Percentiles rank a stretch among this genome's conserved stretches.
These are phyloP conservation scores for Phaeosphaeria sp. DNA, from an alignment of 2,329 filamentous ascomycete genomes.

Conservation along the genomic window DNA sequence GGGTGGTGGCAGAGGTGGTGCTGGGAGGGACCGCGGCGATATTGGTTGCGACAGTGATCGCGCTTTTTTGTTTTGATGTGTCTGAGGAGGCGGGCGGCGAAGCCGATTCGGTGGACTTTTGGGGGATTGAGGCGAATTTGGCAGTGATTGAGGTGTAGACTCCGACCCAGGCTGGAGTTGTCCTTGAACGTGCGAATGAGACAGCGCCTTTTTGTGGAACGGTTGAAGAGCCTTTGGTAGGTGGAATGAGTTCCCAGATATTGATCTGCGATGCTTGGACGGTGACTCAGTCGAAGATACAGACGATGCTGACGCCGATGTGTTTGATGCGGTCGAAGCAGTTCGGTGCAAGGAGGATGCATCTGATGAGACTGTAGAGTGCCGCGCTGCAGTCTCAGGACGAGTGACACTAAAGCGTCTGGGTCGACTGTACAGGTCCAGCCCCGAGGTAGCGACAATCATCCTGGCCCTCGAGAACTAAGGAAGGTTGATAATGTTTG, in stretches of 20 bases:
- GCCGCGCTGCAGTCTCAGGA: slow-evolving; percentile 6
- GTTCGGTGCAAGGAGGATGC: slow-evolving; percentile 16
- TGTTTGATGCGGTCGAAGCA: slow-evolving; percentile 17
- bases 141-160: not conserved
- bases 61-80: not conserved
- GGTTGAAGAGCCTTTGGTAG: slow-evolving; percentile 15
- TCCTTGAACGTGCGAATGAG: slow-evolving; percentile 4
- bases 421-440: slow-evolving; percentile 1
- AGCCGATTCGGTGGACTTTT: not conserved
- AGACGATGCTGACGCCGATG: slow-evolving; percentile 22
- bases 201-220: slow-evolving; percentile 19
- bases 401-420: slow-evolving; percentile 3
- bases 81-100: not conserved
- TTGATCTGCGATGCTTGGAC: slow-evolving; percentile 15
- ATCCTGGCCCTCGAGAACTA: not conserved
- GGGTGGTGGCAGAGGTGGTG: not conserved
- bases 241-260: slow-evolving; percentile 16
- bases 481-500: not conserved
- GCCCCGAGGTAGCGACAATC: not conserved
- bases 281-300: slow-evolving; percentile 9
- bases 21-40: not conserved
- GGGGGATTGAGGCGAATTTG: not conserved
- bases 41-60: not conserved
- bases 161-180: not conserved
- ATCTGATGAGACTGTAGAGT: slow-evolving; percentile 17